These are phyloP conservation scores for Nothophytophthora sp. DNA, from an alignment of 352 stramenopile species.

Conservation along the genomic window DNA sequence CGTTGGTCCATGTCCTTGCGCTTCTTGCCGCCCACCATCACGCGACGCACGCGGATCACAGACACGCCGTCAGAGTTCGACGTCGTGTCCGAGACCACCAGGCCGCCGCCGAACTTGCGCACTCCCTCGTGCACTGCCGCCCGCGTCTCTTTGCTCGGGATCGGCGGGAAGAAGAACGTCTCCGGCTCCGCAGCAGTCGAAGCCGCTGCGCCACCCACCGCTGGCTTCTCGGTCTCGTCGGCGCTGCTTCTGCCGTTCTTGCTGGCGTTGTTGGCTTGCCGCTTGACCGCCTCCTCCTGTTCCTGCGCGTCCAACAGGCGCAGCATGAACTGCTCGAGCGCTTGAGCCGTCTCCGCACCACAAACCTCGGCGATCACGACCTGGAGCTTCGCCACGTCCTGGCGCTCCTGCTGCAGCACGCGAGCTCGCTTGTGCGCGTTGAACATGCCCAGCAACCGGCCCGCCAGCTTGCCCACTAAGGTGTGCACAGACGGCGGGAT, in stretches of 20 bases:
- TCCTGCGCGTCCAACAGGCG: constrained; percentile 34
- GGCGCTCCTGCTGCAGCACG: constrained; percentile 31
- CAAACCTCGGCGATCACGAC: constrained; percentile 45
- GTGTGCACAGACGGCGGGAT: constrained; percentile 39
- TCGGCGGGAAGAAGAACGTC: constrained; percentile 69
- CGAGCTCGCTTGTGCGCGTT: constrained; percentile 63
- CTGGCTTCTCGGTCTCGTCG: constrained; percentile 2
- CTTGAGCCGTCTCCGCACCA: constrained; percentile 36
- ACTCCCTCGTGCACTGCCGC: constrained; percentile 86
- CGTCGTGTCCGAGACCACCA: constrained; percentile 87
- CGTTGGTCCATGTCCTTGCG: constrained; percentile 80
- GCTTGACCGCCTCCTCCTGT: constrained; percentile 26
- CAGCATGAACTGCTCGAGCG: constrained; percentile 46
- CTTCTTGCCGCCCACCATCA: constrained; percentile 86
- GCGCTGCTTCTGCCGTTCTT: constrained; percentile 9
- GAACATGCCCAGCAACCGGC: constrained; percentile 54
- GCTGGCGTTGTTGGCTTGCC: constrained; percentile 14
- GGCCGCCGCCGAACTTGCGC: constrained; percentile 59
- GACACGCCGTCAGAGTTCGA: constrained; percentile 61
- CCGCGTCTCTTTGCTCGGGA: constrained; percentile 86
- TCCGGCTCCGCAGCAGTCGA: constrained; percentile 19
- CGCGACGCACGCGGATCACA: constrained; percentile 78
- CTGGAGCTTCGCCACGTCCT: constrained; percentile 47
- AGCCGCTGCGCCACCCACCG: not conserved
- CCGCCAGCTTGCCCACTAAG: constrained; percentile 64